Conservation (phyloP, 345 rosid species). For the Eucalyptus coolabah region DNA sequence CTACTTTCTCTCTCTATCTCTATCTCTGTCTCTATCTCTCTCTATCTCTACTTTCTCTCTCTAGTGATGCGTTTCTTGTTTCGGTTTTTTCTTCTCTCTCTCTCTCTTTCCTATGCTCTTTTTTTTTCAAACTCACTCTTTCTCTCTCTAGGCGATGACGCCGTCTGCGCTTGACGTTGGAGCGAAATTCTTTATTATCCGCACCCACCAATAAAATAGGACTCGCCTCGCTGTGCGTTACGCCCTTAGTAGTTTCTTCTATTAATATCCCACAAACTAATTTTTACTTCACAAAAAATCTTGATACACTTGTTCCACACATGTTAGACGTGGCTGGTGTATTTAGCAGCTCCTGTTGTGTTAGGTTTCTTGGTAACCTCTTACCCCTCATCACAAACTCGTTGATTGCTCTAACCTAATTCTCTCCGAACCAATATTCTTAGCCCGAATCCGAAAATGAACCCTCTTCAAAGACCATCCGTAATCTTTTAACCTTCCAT, state of each 20-base stretch:
- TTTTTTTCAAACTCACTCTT: background rate
- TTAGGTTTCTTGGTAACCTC: too few species aligned
- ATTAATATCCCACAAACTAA: rapidly evolving
- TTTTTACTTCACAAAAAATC: too few species aligned
- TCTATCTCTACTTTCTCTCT: background rate
- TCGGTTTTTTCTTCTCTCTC: background rate
- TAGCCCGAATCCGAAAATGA: rapidly evolving
- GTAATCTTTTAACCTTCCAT: rapidly evolving
- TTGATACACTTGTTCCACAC: rapidly evolving
- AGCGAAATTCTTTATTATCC: background rate
- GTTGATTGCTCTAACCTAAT: rapidly evolving
- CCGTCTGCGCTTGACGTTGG: background rate
- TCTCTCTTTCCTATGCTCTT: rapidly evolving
- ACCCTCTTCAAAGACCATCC: background rate
- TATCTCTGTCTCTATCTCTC: background rate
- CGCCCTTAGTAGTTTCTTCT: background rate
- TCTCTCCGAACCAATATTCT: background rate
- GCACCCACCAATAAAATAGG: background rate
- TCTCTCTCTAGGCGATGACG: background rate
- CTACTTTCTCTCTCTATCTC: background rate
- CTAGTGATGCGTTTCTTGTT: background rate
- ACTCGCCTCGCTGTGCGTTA: background rate
- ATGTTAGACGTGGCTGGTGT: too few species aligned
- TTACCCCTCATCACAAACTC: rapidly evolving
- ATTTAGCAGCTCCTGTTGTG: too few species aligned